phyloP scores from a whole-genome alignment of 306 rosid species.

The Nissolia schottii region DNA sequence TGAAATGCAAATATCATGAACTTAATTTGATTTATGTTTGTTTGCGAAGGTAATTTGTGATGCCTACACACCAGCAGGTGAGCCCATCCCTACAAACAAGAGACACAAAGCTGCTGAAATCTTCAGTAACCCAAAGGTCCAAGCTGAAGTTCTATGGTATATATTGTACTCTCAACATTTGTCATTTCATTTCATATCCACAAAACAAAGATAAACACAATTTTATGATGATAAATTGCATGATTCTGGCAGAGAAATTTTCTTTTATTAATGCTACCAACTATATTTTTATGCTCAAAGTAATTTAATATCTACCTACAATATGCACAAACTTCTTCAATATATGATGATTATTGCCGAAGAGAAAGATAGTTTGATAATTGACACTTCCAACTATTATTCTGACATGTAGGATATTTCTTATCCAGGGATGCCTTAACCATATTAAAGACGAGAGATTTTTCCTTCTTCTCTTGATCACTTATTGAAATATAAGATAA shows the following conservation, averaged over 20 bases:
- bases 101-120: conserved; percentile 83
- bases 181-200: neutral
- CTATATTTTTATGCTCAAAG: neutral
- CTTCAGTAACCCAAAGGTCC: conserved; percentile 72
- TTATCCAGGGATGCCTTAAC: neutral
- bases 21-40: conserved; percentile 19
- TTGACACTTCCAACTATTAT: neutral
- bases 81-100: conserved; percentile 97
- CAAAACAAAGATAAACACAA: neutral
- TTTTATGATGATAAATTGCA: neutral
- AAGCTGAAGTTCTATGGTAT: conserved; percentile 83
- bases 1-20: conserved; percentile 16
- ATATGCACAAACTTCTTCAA: neutral
- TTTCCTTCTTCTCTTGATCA: conserved; percentile 5
- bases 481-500: neutral
- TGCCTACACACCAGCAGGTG: conserved; percentile 83
- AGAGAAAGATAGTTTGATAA: neutral
- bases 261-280: neutral
- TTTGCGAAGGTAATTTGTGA: conserved; percentile 80
- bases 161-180: neutral
- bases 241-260: neutral
- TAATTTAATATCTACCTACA: neutral
- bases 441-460: neutral
- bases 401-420: neutral
- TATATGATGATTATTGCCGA: neutral